phyloP scores from a whole-genome alignment of 1,284 basidiomycete genomes.

The Ceratobasidium theobromae region DNA sequence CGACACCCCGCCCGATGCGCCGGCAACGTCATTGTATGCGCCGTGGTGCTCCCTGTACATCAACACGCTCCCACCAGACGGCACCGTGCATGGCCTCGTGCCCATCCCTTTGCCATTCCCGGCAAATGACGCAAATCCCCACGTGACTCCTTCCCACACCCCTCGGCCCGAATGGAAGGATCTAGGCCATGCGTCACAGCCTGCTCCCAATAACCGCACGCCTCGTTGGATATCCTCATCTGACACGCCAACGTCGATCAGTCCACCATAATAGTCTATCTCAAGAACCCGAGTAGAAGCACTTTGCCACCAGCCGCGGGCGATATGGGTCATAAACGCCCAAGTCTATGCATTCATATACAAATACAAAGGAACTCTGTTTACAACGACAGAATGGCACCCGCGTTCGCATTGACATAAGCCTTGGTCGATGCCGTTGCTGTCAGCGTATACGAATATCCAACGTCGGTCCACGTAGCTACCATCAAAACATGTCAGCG shows the following conservation, averaged over 20 bases:
- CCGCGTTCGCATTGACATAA: conserved; percentile 1
- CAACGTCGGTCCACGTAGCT: conserved; percentile 5
- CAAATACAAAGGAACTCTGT: too few relatives aligned
- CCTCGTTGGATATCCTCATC: too few relatives aligned
- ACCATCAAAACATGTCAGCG: neutral
- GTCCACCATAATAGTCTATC: too few relatives aligned
- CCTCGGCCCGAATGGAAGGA: too few relatives aligned
- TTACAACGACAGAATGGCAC: conserved; percentile 11
- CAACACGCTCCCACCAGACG: neutral
- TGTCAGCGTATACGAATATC: neutral
- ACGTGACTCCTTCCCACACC: too few relatives aligned
- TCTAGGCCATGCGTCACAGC: too few relatives aligned
- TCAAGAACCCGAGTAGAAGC: too few relatives aligned
- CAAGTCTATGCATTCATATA: too few relatives aligned
- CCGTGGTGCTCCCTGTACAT: neutral
- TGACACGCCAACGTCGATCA: too few relatives aligned
- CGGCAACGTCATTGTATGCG: neutral
- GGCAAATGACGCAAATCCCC: conserved; percentile 8
- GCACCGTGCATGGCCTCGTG: neutral
- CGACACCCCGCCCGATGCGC: neutral
- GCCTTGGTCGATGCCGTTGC: conserved; percentile 5
- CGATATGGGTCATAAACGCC: too few relatives aligned
- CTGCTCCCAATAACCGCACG: too few relatives aligned
- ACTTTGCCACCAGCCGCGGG: too few relatives aligned
- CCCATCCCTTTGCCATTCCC: conserved; percentile 17